Evolutionary conservation across 1,284 basidiomycete species (phyloP).

Genomic region (Rhodotorula sp.): DNA sequence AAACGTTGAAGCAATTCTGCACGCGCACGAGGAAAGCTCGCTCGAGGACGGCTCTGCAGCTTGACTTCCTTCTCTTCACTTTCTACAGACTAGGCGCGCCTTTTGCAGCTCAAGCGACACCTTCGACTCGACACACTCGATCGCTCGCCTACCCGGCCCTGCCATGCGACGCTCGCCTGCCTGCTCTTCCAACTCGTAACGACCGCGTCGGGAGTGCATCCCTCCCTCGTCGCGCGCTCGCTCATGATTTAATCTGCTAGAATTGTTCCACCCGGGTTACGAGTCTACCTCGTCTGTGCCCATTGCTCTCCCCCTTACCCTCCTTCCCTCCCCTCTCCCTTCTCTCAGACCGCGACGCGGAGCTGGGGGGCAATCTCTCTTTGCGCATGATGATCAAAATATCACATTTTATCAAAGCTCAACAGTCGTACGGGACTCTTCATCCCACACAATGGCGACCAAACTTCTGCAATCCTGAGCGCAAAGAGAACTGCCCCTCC

Average conservation of each 20-base stretch:
- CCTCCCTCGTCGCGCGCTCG: too few relatives aligned
- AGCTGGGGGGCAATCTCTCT: too few relatives aligned
- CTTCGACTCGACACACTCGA: background rate
- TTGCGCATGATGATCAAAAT: background rate
- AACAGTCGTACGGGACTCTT: slow-evolving; percentile 7
- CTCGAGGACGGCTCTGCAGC: background rate
- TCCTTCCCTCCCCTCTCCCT: too few relatives aligned
- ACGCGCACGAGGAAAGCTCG: background rate
- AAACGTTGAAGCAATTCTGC: background rate
- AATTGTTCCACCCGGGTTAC: too few relatives aligned
- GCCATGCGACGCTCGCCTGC: background rate
- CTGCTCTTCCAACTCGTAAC: background rate
- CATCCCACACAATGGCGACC: slow-evolving; percentile 3
- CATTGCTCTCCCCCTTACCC: too few relatives aligned
- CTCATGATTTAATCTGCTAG: background rate
- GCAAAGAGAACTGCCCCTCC: background rate
- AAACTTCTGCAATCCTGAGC: slow-evolving; percentile 5
- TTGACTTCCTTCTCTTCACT: background rate
- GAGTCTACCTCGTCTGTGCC: too few relatives aligned
- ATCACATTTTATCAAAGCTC: slow-evolving; percentile 5
- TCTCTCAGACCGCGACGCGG: too few relatives aligned
- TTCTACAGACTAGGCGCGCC: too few relatives aligned
- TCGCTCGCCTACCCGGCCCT: background rate
- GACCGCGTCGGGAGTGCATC: too few relatives aligned
- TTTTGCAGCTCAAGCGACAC: background rate